Conservation (phyloP, 352 stramenopile genomes). For the Phytophthora chlamydospora region DNA sequence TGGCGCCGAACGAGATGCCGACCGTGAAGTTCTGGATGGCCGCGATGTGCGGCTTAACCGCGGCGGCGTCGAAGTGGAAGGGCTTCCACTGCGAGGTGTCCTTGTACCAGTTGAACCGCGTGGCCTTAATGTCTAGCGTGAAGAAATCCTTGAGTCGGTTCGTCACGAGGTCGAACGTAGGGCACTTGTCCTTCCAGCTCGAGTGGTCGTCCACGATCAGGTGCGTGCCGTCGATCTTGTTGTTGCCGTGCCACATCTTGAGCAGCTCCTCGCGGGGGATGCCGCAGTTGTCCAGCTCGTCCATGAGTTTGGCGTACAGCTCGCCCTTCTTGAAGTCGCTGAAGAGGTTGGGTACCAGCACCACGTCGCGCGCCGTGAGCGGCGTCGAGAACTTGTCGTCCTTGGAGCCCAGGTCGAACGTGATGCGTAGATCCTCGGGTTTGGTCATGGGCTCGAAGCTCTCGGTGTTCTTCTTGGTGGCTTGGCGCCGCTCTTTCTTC, state of each 20-base stretch:
- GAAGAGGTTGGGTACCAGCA: constrained; percentile 78
- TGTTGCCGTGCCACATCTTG: constrained; percentile 86
- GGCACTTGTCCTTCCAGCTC: constrained; percentile 73
- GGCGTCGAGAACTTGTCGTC: constrained; percentile 64
- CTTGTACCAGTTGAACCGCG: constrained; percentile 96
- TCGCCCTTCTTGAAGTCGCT: constrained; percentile 76
- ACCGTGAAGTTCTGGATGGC: constrained; percentile 95
- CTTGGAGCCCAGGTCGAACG: constrained; percentile 64
- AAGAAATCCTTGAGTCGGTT: constrained; percentile 90
- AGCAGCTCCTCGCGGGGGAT: constrained; percentile 70
- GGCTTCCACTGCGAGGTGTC: constrained; percentile 94
- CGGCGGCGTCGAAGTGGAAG: constrained; percentile 93
- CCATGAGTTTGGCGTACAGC: constrained; percentile 70
- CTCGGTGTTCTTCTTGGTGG: constrained; percentile 82
- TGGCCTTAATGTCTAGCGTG: constrained; percentile 87
- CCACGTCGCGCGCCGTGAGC: constrained; percentile 64
- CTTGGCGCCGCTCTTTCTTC: constrained; percentile 40
- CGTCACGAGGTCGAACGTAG: constrained; percentile 85
- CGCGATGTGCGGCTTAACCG: constrained; percentile 93
- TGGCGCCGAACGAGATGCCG: constrained; percentile 93
- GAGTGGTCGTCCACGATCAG: constrained; percentile 92
- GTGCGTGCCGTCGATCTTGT: constrained; percentile 93
- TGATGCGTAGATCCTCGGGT: constrained; percentile 74
- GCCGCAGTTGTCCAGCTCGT: constrained; percentile 69
- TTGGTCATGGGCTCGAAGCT: constrained; percentile 72